Percentiles rank a stretch among this genome's conserved stretches.
Conservation (phyloP, 1,284 basidiomycete species). For the Laetiporus sulphureus region DNA sequence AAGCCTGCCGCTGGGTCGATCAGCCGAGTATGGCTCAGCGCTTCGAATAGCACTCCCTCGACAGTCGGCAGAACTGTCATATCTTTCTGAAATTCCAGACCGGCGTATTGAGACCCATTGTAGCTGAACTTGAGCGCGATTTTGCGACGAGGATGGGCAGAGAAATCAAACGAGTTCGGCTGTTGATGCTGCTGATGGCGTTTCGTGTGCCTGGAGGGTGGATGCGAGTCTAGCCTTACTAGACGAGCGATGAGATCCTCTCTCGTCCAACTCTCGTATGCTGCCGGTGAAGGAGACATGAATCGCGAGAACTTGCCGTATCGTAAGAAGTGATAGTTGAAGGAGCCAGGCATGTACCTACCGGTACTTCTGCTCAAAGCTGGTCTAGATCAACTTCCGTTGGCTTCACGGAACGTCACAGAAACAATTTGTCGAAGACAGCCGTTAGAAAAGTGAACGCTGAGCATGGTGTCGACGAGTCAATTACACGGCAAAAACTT, state of each 20-base stretch:
- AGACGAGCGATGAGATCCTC: constrained; percentile 65
- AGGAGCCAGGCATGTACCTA: constrained; percentile 13
- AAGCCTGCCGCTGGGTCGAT: constrained; percentile 70
- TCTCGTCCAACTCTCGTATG: constrained; percentile 54
- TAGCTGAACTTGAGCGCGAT: constrained; percentile 92
- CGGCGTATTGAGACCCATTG: constrained; percentile 88
- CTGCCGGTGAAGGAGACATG: constrained; percentile 12
- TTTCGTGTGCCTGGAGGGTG: constrained; percentile 7
- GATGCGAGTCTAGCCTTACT: constrained; percentile 39
- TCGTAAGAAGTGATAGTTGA: constrained; percentile 19
- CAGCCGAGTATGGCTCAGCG: constrained; percentile 69
- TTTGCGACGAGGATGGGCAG: constrained; percentile 72
- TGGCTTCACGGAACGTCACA: too few species aligned
- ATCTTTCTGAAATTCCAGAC: constrained; percentile 76
- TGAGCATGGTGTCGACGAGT: too few species aligned
- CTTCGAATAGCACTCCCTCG: constrained; percentile 82
- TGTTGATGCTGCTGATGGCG: constrained; percentile 2
- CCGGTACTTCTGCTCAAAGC: too few species aligned
- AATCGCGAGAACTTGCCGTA: constrained; percentile 14
- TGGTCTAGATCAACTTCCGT: too few species aligned
- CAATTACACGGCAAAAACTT: too few species aligned
- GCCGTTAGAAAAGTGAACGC: too few species aligned
- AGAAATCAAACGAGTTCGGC: constrained; percentile 51
- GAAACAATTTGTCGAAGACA: too few species aligned
- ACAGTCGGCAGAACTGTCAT: constrained; percentile 81